Base-by-base conservation (phyloP, 148 eudicot genomes). In the Nepenthes mirabilis region DNA sequence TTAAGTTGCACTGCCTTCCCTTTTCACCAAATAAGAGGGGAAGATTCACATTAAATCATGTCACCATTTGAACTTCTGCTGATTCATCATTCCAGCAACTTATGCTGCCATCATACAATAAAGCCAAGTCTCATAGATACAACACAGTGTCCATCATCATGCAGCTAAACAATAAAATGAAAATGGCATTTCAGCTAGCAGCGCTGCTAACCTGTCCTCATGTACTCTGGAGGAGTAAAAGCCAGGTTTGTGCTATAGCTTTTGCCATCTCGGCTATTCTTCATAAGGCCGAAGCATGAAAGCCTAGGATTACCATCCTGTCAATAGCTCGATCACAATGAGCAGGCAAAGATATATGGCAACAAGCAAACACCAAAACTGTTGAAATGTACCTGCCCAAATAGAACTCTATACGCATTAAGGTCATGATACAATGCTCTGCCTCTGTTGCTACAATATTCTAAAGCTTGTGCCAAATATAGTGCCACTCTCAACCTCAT, bases 231-330 rank as follows among this genome's bases (percentile, higher is more conserved):
- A 63, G 96, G 96, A 60, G 96, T 85, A 77, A 88, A 88, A 61
- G 96, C 93, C 73, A 85, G 69, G 69, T 88, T 88, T 43, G 96
- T 85, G 74, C 96, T 88, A 52, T 88, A 88, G 37, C 93, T 88
- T 75, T 88, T 88, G 23, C 96, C 96, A 63, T 88, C 96, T 80
- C 90, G 72, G 65, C 96, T 88, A 65, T 88, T 88, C 69, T 88
- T 88, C 96, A 88, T 88, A 61, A 88, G 85, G 71, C 96, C 96
- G 67, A 88, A 88, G 71, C 86, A 82, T 1, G 96, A 88, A 68
- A 88, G 96, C 82, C 96, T 83, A 47, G 96, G 91, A 74, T 88
- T 79, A 69, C 83, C 75, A 74, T 85, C 89, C 96, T 88, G 93
- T 71, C 58, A 60, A 71, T 74, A 43, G 60, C 49, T 48, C 55